Evolutionary conservation across 23 red algal genomes (phyloP).

Genomic region (Agarophyton chilense): DNA sequence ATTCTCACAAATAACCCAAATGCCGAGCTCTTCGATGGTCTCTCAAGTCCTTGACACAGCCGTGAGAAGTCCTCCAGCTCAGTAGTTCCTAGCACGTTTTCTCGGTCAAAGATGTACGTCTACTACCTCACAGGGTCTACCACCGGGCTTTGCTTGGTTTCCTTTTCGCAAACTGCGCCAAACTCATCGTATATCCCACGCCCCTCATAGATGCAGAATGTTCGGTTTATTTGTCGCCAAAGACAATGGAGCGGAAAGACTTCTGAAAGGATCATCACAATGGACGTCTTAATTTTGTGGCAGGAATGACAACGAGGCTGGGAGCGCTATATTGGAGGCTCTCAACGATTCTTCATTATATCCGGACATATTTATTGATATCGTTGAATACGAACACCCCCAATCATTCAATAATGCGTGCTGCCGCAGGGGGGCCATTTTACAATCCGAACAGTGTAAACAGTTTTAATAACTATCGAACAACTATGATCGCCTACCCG

Average conservation of each 20-base stretch:
- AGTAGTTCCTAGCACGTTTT: slow-evolving; percentile 5
- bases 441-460: too few species aligned
- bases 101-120: not conserved
- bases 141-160: slow-evolving; percentile 57
- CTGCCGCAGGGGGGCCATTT: slow-evolving; percentile 20
- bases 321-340: not conserved
- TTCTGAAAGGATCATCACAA: not conserved
- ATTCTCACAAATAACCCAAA: not conserved
- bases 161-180: slow-evolving; percentile 29
- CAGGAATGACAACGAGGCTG: slow-evolving; percentile 33
- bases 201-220: slow-evolving; percentile 37
- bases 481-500: too few species aligned
- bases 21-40: not conserved
- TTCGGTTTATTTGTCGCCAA: slow-evolving; percentile 56
- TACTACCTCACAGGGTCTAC: slow-evolving; percentile 2
- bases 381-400: slow-evolving; percentile 50
- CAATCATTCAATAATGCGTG: not conserved
- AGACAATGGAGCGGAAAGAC: slow-evolving; percentile 15
- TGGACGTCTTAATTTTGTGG: slow-evolving; percentile 61
- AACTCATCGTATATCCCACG: not conserved
- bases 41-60: not conserved
- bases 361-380: slow-evolving; percentile 32
- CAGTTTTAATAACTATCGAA: too few species aligned
- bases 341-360: slow-evolving; percentile 5
- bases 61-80: not conserved